A percentile compares a stretch with the other conserved stretches of the same genome.
Evolutionary conservation across 129 eudicot genomes (phyloP).

Genomic region (Flaveria linearis): DNA sequence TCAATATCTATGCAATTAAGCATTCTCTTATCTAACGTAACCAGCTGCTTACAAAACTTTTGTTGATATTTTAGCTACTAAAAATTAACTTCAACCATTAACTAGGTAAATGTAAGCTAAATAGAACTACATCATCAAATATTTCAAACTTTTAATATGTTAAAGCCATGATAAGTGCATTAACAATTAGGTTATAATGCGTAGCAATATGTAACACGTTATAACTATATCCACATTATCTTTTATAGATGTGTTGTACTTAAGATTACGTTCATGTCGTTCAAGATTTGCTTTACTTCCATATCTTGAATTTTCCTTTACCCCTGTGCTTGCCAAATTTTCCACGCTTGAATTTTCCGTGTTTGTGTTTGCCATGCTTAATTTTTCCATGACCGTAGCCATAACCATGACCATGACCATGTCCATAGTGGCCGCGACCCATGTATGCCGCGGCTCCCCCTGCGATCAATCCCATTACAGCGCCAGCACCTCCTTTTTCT

Average conservation of each 20-base stretch:
- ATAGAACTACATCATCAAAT: neutral
- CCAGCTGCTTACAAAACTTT: neutral
- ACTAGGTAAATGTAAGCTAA: too few species aligned
- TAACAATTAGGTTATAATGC: neutral
- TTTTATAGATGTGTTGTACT: neutral
- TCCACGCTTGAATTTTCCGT: slow-evolving; percentile 35
- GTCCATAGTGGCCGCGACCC: slow-evolving; percentile 41
- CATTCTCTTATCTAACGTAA: neutral
- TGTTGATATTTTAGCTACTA: neutral
- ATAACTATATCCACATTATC: neutral
- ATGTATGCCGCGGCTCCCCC: slow-evolving; percentile 46
- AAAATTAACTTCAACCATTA: too few species aligned
- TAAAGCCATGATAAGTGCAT: neutral
- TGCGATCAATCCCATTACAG: slow-evolving; percentile 38
- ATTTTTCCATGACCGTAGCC: slow-evolving; percentile 33
- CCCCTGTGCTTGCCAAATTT: slow-evolving; percentile 40
- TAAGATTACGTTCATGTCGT: neutral
- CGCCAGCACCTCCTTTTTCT: slow-evolving; percentile 29
- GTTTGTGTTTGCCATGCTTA: slow-evolving; percentile 35
- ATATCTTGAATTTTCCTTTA: slow-evolving; percentile 33
- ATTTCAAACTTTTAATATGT: neutral
- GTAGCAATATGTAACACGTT: neutral
- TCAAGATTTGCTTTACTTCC: slow-evolving; percentile 28
- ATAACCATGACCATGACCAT: slow-evolving; percentile 30
- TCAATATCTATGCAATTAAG: too few species aligned